Base-by-base conservation (phyloP, 208 protist genomes). In the Leishmania tarentolae region DNA sequence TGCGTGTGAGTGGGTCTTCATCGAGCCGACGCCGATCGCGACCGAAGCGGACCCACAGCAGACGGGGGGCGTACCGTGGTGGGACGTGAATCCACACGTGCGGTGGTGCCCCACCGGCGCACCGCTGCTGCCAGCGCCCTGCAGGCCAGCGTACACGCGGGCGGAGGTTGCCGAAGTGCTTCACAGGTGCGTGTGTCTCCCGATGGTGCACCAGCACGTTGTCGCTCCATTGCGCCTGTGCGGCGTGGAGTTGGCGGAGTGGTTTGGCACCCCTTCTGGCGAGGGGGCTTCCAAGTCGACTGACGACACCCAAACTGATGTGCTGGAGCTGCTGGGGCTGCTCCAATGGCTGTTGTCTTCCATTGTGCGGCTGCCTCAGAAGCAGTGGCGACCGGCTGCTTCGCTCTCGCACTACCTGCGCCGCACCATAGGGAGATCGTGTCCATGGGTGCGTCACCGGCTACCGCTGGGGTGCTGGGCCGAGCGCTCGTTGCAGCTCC, bases 1-100 rank as follows among this genome's bases (percentile, higher is more conserved):
- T 24, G 86, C 87, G 15, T 83, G 68, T 44, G 78, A 85, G 57
- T 84, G 76, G 75, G 2, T 82, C 31, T 86, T 86, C 73, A 66
- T 80, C 28, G 76, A 31, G 57, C 63, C 77, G 52, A 68, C 68
- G 24, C 56, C 81, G 21, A 24, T 42, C 37, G 47, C 44, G 52
- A 17, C 13, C 24, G 31, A 56, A 24, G 76, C n/a, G 61, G 37
- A 56, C 28, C 66, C 47, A 1, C 42, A 42, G 31, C 76, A 71
- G 57, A 47, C 40, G 37, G 17, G 57, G 6, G 79, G 83, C 24
- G 61, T 83, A 35, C 42, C 57, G 47, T 83, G 78, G 79, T 61
- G 65, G 28, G 69, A 73, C 65, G 21, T 83, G 11, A 66, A 74
- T 40, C 75, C 40, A 19, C 83, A 70, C 63, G 19, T 59, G 46